These are phyloP conservation scores for Serendipita sp. DNA, from an alignment of 1,284 basidiomycete species.

Conservation along the genomic window DNA sequence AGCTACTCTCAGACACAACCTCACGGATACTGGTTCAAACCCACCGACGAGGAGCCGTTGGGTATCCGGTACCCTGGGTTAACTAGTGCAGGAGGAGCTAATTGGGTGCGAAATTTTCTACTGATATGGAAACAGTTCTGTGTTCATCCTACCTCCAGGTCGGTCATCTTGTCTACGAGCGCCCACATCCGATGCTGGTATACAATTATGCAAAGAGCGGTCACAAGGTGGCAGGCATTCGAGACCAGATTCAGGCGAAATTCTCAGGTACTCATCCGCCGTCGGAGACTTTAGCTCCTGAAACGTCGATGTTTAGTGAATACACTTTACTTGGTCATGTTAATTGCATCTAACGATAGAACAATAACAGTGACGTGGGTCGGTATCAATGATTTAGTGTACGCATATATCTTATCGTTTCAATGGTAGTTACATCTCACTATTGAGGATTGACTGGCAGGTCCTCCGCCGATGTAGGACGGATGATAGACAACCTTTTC, in stretches of 20 bases:
- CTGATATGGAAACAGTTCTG: neutral
- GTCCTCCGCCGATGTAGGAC: neutral
- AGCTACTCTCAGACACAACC: neutral
- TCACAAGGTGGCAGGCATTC: neutral
- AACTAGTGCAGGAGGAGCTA: conserved; percentile 4
- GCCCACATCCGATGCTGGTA: conserved; percentile 4
- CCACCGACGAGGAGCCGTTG: conserved; percentile 7
- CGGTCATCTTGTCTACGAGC: conserved; percentile 6
- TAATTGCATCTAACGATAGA: no score
- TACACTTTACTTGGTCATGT: no score
- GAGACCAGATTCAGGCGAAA: no score
- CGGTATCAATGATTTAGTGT: conserved; percentile 12
- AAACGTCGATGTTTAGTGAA: no score
- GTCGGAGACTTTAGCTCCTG: no score
- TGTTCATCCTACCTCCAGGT: conserved; percentile 1
- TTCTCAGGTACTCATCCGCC: no score
- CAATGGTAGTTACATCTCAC: no score
- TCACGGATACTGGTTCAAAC: neutral
- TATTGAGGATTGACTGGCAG: no score
- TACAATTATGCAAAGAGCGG: conserved; percentile 12
- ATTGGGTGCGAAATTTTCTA: neutral
- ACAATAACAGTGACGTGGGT: conserved; percentile 9
- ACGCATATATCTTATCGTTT: neutral
- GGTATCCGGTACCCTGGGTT: conserved; percentile 7
- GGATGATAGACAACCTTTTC: conserved; percentile 7